Base-by-base conservation (phyloP, 371 early-diverging fungal genomes). In the Mucor sp. region DNA sequence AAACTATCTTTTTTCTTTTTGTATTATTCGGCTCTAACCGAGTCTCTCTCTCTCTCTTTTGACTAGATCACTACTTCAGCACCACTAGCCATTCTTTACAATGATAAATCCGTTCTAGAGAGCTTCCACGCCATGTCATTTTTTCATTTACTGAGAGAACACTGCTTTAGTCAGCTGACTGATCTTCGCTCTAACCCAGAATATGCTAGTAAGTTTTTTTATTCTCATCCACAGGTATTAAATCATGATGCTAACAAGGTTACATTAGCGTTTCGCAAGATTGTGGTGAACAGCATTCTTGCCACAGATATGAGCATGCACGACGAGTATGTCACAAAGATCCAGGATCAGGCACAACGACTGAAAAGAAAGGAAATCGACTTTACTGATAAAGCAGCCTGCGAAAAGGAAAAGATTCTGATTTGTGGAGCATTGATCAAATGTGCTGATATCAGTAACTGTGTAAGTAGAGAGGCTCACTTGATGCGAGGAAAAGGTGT, bases 81-180 rank as follows among this genome's bases (percentile, higher is more conserved):
- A 17, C 94, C 91, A 28, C 78, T 94, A 57, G 98, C 99, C 8
- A 82, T 93, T 59, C 75, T 97, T 7, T 98, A 97, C 84, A 96
- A 97, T 76, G 96, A 96, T 82, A 87, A 89, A 64, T 92, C 96
- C 0, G 94, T 96, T 6, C 83, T 98, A 17, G 99, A 98, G 80
- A 96, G 94, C 76, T 95, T 93, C 77, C 99, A 98, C 74, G 88
- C 93, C 4, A 90, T 93, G 77, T 85, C 93, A 6, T 90, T 96
- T 50, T 95, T 94, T 77, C 87, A 90, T 70, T 75, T 97, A 11
- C 83, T 98, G 75, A 76, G 83, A 64, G 79, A 74, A 28, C 80
- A 85, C 63, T 86, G 88, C 12, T 89, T 89, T 66, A 74, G 82
- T 62, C 72, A 80, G 23, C 74, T 84, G 63, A 85, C 84, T 28